phyloP scores from a whole-genome alignment of 495 filamentous ascomycete species.

The Penicillium daleae region DNA sequence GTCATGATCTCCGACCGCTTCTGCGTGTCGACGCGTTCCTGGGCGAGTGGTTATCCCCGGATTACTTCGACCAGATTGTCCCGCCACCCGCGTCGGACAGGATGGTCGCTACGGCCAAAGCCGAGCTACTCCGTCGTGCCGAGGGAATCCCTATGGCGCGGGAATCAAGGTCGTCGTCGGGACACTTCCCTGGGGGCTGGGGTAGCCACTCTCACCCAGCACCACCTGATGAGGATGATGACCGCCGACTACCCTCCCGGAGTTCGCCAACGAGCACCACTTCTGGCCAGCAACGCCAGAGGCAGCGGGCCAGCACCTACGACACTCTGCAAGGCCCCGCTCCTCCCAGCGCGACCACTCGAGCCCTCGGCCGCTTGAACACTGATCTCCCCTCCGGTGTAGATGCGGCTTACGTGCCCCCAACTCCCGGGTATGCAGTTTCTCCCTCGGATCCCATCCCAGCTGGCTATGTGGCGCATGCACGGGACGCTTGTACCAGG shows the following conservation, averaged over 20 bases:
- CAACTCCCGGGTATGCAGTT: slow-evolving; percentile 81
- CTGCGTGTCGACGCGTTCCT: slow-evolving; percentile 89
- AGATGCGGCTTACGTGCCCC: slow-evolving; percentile 65
- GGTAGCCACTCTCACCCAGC: slow-evolving; percentile 35
- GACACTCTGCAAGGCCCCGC: slow-evolving; percentile 27
- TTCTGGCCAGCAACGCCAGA: slow-evolving; percentile 14
- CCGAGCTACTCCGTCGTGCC: slow-evolving; percentile 73
- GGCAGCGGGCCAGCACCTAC: slow-evolving; percentile 41
- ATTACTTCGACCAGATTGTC: slow-evolving; percentile 91
- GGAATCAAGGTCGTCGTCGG: slow-evolving; percentile 32
- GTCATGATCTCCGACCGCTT: slow-evolving; percentile 31
- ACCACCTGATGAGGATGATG: slow-evolving; percentile 32
- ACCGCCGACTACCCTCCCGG: slow-evolving; percentile 12
- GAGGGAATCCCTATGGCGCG: slow-evolving; percentile 46
- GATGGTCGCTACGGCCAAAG: slow-evolving; percentile 87
- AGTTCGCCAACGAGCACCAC: not conserved
- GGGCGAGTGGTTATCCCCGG: slow-evolving; percentile 91
- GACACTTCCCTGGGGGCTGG: slow-evolving; percentile 69
- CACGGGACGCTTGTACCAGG: slow-evolving; percentile 83
- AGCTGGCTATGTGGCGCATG: slow-evolving; percentile 84
- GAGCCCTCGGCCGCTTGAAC: slow-evolving; percentile 33
- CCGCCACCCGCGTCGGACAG: slow-evolving; percentile 82
- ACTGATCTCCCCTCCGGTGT: slow-evolving; percentile 35
- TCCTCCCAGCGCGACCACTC: slow-evolving; percentile 20
- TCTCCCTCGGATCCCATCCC: slow-evolving; percentile 81